Evolutionary conservation across 805 yeast species (phyloP).

Genomic region (Saturnispora serradocipensis): DNA sequence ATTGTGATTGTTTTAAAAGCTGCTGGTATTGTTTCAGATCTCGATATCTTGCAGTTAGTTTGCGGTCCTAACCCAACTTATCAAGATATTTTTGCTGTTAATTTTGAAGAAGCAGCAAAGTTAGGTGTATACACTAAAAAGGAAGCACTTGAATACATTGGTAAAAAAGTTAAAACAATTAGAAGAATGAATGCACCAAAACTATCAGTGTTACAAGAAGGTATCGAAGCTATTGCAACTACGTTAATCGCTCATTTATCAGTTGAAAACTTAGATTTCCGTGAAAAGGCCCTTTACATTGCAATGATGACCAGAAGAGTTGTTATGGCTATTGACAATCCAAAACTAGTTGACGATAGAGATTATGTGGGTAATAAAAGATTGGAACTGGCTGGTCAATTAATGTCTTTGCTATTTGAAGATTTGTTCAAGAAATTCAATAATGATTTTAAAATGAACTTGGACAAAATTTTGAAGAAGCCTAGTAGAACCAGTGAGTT

Average conservation of each 20-base stretch:
- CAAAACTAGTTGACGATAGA: conserved; percentile 94
- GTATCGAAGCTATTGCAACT: conserved; percentile 92
- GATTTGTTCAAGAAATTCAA: conserved; percentile 96
- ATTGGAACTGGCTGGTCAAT: conserved; percentile 93
- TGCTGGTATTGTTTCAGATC: conserved; percentile 86
- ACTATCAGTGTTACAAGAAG: conserved; percentile 78
- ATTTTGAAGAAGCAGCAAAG: conserved; percentile 88
- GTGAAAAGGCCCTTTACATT: conserved; percentile 88
- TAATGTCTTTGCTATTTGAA: conserved; percentile 89
- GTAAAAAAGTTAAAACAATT: conserved; percentile 84
- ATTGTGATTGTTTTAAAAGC: conserved; percentile 90
- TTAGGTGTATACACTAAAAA: conserved; percentile 82
- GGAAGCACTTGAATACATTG: conserved; percentile 87
- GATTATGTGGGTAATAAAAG: conserved; percentile 98
- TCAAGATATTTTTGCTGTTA: conserved; percentile 87
- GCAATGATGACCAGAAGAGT: conserved; percentile 97
- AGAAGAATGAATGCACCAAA: conserved; percentile 81
- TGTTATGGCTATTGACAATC: conserved; percentile 88
- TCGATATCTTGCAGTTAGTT: conserved; percentile 87
- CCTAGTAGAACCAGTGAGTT: conserved; percentile 93
- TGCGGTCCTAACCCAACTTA: conserved; percentile 84
- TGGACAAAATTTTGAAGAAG: conserved; percentile 87
- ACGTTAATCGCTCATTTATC: conserved; percentile 93
- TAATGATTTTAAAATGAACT: conserved; percentile 85
- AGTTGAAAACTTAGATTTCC: conserved; percentile 71